Conservation (phyloP, 768 basidiomycete genomes). For the Hydnomerulius pinastri region DNA sequence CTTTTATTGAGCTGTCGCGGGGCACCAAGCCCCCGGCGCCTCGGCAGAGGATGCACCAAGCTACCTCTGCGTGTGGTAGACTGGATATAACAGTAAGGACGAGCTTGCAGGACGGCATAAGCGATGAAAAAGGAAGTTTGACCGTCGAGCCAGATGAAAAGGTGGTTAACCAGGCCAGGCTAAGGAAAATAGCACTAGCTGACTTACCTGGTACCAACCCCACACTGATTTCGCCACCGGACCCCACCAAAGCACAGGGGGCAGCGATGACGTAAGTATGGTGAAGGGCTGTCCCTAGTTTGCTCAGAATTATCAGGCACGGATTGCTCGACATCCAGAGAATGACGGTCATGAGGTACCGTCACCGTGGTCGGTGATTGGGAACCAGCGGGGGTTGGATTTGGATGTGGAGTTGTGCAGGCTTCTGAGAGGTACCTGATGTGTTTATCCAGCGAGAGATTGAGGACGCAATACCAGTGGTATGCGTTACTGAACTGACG, state of each 20-base stretch:
- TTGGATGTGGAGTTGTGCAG: not conserved
- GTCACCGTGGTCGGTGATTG: not conserved
- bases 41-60: too few species aligned
- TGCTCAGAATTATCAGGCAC: not conserved
- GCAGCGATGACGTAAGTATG: conserved; percentile 23
- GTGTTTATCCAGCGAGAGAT: conserved; percentile 7
- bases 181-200: not conserved
- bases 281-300: conserved; percentile 10
- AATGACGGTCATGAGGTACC: not conserved
- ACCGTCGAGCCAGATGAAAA: too few species aligned
- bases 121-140: not conserved
- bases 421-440: not conserved
- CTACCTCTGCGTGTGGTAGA: too few species aligned
- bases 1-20: too few species aligned
- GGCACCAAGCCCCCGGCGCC: too few species aligned
- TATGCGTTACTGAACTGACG: conserved; percentile 26
- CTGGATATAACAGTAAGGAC: too few species aligned
- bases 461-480: conserved; percentile 27
- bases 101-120: too few species aligned
- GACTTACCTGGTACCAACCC: conserved; percentile 3
- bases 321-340: not conserved
- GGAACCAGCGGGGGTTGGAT: not conserved
- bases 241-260: conserved; percentile 28
- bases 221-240: not conserved
- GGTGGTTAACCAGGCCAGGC: not conserved